Percentiles rank a stretch among this genome's conserved stretches.
These are phyloP conservation scores for Tephrocybe rancida DNA, from an alignment of 768 basidiomycete genomes.

Conservation along the genomic window DNA sequence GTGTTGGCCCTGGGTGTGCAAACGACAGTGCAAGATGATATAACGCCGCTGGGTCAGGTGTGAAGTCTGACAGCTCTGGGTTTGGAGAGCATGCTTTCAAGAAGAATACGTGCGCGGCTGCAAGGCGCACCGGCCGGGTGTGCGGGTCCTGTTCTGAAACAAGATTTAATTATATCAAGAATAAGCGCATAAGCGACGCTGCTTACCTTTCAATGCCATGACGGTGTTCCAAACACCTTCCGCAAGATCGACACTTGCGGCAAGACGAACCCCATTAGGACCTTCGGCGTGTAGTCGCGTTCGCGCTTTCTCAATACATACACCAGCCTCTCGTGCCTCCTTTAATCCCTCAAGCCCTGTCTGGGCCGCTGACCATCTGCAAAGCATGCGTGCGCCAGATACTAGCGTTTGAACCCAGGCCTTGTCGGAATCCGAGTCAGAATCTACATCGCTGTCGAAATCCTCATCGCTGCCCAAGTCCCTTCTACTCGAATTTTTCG, in stretches of 20 bases:
- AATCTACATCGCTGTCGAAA: conserved; percentile 53
- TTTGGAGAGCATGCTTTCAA: conserved; percentile 34
- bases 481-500: conserved; percentile 1
- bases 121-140: conserved; percentile 60
- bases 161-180: not conserved
- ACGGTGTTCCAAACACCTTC: conserved; percentile 75
- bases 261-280: conserved; percentile 40
- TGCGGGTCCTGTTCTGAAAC: conserved; percentile 64
- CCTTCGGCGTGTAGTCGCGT: conserved; percentile 51
- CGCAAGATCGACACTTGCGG: conserved; percentile 63
- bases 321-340: conserved; percentile 64
- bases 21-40: conserved; percentile 84
- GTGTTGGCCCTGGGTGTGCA: conserved; percentile 61
- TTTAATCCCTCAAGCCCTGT: conserved; percentile 48
- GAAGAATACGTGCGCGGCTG: conserved; percentile 55
- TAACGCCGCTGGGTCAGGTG: conserved; percentile 58
- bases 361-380: conserved; percentile 42
- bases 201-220: conserved; percentile 70
- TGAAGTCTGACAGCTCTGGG: conserved; percentile 19
- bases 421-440: conserved; percentile 42
- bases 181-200: not conserved
- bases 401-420: conserved; percentile 77
- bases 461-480: conserved; percentile 5
- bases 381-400: conserved; percentile 79
- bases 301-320: conserved; percentile 61